Evolutionary conservation across 108 stramenopile genomes (phyloP).

Genomic region (Cyclotella baltica): DNA sequence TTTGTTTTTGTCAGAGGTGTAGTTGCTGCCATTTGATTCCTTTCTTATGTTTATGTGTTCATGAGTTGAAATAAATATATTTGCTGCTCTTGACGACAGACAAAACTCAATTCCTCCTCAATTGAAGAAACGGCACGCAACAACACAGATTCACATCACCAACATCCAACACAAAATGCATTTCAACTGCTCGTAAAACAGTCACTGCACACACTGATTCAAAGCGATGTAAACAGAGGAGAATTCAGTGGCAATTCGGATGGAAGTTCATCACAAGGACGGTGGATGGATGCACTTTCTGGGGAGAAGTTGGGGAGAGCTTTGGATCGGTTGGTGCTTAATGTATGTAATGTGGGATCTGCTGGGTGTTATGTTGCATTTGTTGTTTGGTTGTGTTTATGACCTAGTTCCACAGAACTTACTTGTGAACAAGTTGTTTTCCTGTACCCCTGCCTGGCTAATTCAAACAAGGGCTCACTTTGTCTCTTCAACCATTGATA

Average conservation of each 20-base stretch:
- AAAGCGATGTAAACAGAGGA: constrained; percentile 18
- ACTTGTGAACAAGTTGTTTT: too few relatives aligned
- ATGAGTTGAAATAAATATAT: too few relatives aligned
- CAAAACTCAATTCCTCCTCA: too few relatives aligned
- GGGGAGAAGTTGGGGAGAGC: constrained; percentile 2
- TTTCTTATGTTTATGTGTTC: background rate
- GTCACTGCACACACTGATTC: constrained; percentile 6
- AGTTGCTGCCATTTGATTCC: background rate
- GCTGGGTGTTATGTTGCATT: background rate
- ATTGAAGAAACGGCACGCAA: too few relatives aligned
- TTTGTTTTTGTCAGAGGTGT: too few relatives aligned
- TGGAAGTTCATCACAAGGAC: constrained; percentile 23
- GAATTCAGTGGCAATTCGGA: constrained; percentile 29
- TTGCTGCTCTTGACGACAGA: too few relatives aligned
- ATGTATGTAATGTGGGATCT: too few relatives aligned
- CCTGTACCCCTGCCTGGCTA: too few relatives aligned
- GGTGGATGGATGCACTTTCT: constrained; percentile 24
- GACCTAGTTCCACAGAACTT: too few relatives aligned
- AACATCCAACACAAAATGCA: background rate
- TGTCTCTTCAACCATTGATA: too few relatives aligned
- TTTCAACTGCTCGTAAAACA: background rate
- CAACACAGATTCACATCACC: too few relatives aligned
- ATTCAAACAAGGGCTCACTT: too few relatives aligned
- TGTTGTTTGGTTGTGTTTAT: background rate
- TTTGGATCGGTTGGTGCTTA: constrained; percentile 38